Percentiles rank a stretch among this genome's conserved stretches.
These are phyloP conservation scores for Reticulascus tulasneorum DNA, from an alignment of 2,329 filamentous ascomycete genomes.

Conservation along the genomic window DNA sequence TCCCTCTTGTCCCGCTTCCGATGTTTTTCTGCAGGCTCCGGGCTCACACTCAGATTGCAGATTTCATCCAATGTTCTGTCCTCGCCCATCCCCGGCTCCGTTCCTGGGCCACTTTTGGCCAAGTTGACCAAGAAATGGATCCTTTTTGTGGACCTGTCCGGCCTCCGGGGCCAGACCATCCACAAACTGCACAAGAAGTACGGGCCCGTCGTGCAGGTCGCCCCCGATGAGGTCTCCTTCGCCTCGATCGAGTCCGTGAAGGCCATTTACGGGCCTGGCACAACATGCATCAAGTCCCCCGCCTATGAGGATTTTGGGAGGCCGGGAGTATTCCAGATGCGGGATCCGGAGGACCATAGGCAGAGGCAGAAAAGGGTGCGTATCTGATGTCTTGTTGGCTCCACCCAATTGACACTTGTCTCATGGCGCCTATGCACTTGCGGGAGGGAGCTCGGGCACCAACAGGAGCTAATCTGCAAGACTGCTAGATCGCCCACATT, in stretches of 20 bases:
- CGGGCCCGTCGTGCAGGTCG: constrained; percentile 31
- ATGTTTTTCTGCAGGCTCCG: too few species aligned
- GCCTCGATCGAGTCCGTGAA: too few species aligned
- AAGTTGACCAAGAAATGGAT: constrained; percentile 1
- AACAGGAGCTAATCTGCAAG: too few species aligned
- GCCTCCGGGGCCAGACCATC: background rate
- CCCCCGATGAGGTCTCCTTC: constrained; percentile 31
- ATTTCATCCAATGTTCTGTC: background rate
- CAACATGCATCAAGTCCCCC: background rate
- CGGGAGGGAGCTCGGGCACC: too few species aligned
- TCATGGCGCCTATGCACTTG: too few species aligned
- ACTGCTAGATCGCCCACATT: constrained; percentile 10
- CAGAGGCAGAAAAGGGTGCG: constrained; percentile 7
- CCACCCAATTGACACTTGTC: background rate
- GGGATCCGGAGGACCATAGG: constrained; percentile 11
- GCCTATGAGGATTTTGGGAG: background rate
- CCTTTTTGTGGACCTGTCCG: background rate
- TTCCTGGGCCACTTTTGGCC: background rate
- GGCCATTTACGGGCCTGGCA: too few species aligned
- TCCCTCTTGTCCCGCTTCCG: too few species aligned
- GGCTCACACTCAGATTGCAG: too few species aligned
- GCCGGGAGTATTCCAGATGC: constrained; percentile 14
- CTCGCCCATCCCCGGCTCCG: background rate
- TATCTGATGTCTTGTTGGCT: background rate
- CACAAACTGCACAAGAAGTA: constrained; percentile 19